Conservation (phyloP, 192 early-diverging fungal species). For the Rhizophagus prolifer region DNA sequence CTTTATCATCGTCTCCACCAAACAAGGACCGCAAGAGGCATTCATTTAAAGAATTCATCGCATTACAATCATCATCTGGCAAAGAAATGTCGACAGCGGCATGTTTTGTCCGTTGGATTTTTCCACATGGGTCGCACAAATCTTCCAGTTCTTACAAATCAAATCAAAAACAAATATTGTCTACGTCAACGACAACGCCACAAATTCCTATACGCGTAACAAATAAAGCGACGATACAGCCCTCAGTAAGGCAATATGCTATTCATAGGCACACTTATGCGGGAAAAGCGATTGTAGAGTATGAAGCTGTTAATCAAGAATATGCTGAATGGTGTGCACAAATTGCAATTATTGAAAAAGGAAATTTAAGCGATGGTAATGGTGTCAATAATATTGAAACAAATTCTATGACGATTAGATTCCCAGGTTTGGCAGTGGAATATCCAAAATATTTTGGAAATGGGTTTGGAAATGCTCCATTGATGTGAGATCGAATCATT, state of each 20-base stretch:
- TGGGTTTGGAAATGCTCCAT: neutral
- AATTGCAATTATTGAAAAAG: neutral
- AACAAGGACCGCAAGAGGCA: neutral
- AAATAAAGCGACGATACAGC: neutral
- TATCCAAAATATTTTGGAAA: neutral
- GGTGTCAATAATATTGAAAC: neutral
- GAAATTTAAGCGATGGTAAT: neutral
- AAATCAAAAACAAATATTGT: neutral
- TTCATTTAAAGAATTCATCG: neutral
- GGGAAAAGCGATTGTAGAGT: conserved; percentile 16
- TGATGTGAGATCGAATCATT: neutral
- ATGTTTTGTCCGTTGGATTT: conserved; percentile 14
- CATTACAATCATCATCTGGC: conserved; percentile 6
- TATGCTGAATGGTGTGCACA: conserved; percentile 22
- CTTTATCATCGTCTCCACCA: neutral
- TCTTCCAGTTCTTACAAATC: neutral
- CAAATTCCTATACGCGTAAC: neutral
- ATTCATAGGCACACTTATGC: conserved; percentile 12
- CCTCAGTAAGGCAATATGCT: neutral
- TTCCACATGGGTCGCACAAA: neutral
- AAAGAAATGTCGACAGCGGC: conserved; percentile 14
- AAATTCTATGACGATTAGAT: neutral
- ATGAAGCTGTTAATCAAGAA: conserved; percentile 24
- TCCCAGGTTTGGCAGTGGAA: neutral
- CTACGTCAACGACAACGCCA: neutral